Evolutionary conservation across 2,329 filamentous ascomycete genomes (phyloP), one percentile per base, ranked within the genome.

Genomic region (Pseudogymnoascus sp.): DNA sequence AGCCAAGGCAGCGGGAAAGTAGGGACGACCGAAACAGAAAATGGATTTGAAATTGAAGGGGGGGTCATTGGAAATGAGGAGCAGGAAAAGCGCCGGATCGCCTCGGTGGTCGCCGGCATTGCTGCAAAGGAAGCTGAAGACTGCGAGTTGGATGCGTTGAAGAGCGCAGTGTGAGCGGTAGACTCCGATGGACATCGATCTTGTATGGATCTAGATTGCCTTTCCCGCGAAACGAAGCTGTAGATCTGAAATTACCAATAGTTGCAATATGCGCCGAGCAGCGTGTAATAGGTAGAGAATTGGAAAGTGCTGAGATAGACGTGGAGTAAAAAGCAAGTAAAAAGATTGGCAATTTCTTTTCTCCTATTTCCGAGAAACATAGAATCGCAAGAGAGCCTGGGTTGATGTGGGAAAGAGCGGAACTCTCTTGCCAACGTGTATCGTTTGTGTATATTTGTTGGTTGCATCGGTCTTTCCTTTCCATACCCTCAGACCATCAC

Each of bases 81-180:
- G 18, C 30, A 35, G 15, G 34, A 38, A 37, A 57, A 23, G 30
- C 30, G 34, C 19, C 12, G 55, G 35, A 57, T 57, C 33, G 55
- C 23, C 35, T 35, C 33, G 30, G 55, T 57, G 55, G 55, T 57
- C 23, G 55, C 55, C 35, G 30, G 30, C 12, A 57, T 57, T n/a
- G 55, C 55, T 28, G 55, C 55, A 33, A 38, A 57, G 55, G 55
- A 57, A 57, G 55, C 30, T 57, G 21, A 35, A 19, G 55, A 37
- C 2, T 18, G 18, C 6, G 30, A 37, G 26, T 2, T 15, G 18
- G 30, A 57, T 34, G 33, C 55, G 12, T 21, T 10, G 18, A 57
- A 37, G 55, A 19, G 26, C 15, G 26, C 26, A 3, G 45, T 18
- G 9, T 52, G 45, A 52, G 45, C 45, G n/a, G 26, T 52, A 18